Evolutionary conservation across 1,284 basidiomycete species (phyloP).

Genomic region (Puccinia sorghi): DNA sequence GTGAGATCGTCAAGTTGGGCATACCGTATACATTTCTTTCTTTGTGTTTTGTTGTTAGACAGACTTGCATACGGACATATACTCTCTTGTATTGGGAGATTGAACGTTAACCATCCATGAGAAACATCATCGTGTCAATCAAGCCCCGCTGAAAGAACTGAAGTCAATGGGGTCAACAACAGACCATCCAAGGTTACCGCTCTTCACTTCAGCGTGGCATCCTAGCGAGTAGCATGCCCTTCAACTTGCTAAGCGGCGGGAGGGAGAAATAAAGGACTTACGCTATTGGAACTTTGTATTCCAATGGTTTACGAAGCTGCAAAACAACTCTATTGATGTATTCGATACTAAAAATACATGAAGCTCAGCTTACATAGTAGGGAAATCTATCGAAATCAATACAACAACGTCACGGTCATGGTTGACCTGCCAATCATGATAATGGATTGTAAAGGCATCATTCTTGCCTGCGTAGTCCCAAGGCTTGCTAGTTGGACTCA

Average conservation of each 20-base stretch:
- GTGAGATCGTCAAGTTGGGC: background rate
- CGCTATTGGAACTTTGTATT: background rate
- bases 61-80: background rate
- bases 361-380: constrained; percentile 22
- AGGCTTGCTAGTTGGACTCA: background rate
- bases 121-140: too few species aligned
- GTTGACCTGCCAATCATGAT: background rate
- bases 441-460: background rate
- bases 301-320: constrained; percentile 15
- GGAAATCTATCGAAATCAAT: background rate
- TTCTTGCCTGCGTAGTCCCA: background rate
- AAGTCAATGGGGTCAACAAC: too few species aligned
- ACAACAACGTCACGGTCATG: background rate
- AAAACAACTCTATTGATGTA: constrained; percentile 23
- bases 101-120: too few species aligned
- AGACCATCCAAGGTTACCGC: too few species aligned
- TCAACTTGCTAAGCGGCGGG: too few species aligned
- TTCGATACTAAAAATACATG: constrained; percentile 7
- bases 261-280: too few species aligned
- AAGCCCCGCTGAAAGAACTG: too few species aligned
- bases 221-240: too few species aligned
- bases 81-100: too few species aligned
- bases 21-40: background rate
- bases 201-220: too few species aligned
- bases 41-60: background rate